These are phyloP conservation scores for Nidularia sp. DNA, from an alignment of 768 basidiomycete species.

Conservation along the genomic window DNA sequence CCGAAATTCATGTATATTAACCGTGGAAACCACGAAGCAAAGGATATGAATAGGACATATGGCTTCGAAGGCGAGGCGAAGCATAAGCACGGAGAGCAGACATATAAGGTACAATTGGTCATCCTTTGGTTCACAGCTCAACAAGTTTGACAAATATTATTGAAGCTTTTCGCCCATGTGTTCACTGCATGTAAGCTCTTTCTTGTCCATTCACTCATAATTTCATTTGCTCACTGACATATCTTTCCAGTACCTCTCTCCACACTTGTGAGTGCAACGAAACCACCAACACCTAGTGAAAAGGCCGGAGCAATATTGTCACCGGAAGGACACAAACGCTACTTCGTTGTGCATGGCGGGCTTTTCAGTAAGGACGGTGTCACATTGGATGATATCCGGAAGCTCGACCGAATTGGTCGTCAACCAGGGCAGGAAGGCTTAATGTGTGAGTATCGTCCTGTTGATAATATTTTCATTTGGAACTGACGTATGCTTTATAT, in stretches of 20 bases:
- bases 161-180: slow-evolving; percentile 84
- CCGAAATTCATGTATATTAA: slow-evolving; percentile 90
- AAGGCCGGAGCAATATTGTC: slow-evolving; percentile 65
- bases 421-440: slow-evolving; percentile 95
- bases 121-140: not conserved
- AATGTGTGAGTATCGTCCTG: slow-evolving; percentile 67
- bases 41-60: slow-evolving; percentile 94
- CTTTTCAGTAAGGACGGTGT: slow-evolving; percentile 93
- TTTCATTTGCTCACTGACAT: slow-evolving; percentile 2
- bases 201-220: not conserved
- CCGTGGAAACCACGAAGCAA: slow-evolving; percentile 94
- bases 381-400: slow-evolving; percentile 89
- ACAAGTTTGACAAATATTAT: not conserved
- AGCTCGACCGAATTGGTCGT: slow-evolving; percentile 79
- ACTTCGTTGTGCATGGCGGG: slow-evolving; percentile 95
- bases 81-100: slow-evolving; percentile 93
- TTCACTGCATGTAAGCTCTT: slow-evolving; percentile 76
- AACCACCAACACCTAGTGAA: slow-evolving; percentile 40
- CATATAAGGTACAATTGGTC: slow-evolving; percentile 65
- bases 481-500: slow-evolving; percentile 7
- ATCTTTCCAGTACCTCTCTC: slow-evolving; percentile 75
- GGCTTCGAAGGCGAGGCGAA: slow-evolving; percentile 96
- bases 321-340: slow-evolving; percentile 78
- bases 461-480: slow-evolving; percentile 3
- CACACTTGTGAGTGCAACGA: slow-evolving; percentile 76